Evolutionary conservation across 2,329 filamentous ascomycete genomes (phyloP).

Genomic region (Pezicula neosporulosa): DNA sequence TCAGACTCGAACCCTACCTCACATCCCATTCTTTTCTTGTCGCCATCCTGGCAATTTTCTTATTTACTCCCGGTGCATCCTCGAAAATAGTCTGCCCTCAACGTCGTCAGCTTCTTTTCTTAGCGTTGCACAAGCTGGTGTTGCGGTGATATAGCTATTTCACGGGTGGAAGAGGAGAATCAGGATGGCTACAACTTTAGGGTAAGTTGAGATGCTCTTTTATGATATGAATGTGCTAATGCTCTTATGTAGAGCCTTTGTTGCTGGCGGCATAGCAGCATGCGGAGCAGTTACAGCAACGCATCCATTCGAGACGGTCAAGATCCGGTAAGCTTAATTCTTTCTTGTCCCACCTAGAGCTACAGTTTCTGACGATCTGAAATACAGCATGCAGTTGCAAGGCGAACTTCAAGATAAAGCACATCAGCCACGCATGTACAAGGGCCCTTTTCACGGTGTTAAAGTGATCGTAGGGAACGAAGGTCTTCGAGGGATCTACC

Average conservation of each 20-base stretch:
- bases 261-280: constrained; percentile 93
- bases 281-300: constrained; percentile 97
- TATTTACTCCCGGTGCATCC: not conserved
- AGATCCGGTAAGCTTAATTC: constrained; percentile 71
- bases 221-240: constrained; percentile 8
- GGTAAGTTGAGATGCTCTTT: constrained; percentile 30
- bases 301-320: constrained; percentile 97
- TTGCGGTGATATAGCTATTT: constrained; percentile 10
- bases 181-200: constrained; percentile 51
- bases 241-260: constrained; percentile 63
- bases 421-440: constrained; percentile 83
- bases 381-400: constrained; percentile 80
- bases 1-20: not conserved
- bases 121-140: constrained; percentile 9
- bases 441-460: constrained; percentile 86
- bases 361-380: constrained; percentile 6
- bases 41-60: not conserved
- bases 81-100: not conserved
- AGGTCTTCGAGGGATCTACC: constrained; percentile 78
- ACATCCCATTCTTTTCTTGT: too few relatives aligned
- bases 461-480: constrained; percentile 89
- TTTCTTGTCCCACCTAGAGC: not conserved
- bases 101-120: not conserved
- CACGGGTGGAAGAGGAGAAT: constrained; percentile 17
- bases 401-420: constrained; percentile 88